Base-by-base conservation (phyloP, 768 basidiomycete species). In the Heimioporus sp. region DNA sequence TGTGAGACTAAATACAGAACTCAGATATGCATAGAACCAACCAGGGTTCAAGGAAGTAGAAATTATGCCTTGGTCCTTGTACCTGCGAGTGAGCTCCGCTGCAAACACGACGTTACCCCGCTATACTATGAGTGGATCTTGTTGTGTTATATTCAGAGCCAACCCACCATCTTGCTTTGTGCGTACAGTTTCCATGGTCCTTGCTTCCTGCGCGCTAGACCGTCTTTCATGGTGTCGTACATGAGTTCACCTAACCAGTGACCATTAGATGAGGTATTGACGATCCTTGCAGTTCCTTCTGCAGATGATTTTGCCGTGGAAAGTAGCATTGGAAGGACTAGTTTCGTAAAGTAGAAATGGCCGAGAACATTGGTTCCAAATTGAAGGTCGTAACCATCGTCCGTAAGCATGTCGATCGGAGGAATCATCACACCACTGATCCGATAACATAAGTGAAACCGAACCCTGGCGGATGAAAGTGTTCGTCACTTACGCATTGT, bases 61-160 rank as follows among this genome's bases (percentile, higher is more conserved):
- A 1, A 78, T 58, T 36, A 80, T 73, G 10, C 76, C 79, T 49
- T 76, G 63, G 19, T 69, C 69, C 2, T 63, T 71, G 58, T 78
- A 79, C 46, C 76, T 61, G 31, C 73, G 61, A 4, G 65, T 59
- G 13, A 81, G 52, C 59, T 79, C 80, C 37, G 66, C 69, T 9
- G 76, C 56, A 52, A 80, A 69, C 0, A 78, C 59, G n/a, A 78
- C 62, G 32, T 76, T 79, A 0, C 72, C 79, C 79, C 79, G 39
- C 15, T 10, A 19, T 28, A 39, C 4, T 10, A 19, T 36, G 19
- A 24, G 19, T 30, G 19, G 13, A 20, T 6, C 16, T 13, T 13
- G 12, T 11, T n/a, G 12, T 9, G 16, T 35, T 11, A 37, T 4
- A 0, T 2, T 10, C 13, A 4, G 5, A n/a, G 19, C 9, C 20